Evolutionary conservation across 208 protist genomes (phyloP), one percentile per base, ranked within the genome.

Genomic region (Wallacemonas rigidus): DNA sequence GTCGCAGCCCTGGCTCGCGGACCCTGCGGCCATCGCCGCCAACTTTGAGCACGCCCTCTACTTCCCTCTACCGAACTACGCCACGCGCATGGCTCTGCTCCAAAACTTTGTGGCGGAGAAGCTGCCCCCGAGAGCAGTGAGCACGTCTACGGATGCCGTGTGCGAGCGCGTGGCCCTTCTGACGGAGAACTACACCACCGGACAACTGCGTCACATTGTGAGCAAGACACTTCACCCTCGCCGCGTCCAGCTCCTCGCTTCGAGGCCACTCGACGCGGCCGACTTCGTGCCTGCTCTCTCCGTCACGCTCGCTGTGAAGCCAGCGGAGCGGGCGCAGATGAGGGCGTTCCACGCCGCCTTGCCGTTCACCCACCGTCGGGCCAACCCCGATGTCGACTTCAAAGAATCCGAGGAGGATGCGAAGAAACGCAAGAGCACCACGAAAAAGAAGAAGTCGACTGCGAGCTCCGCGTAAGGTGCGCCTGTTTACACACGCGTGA

Each of bases 41-140:
- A 75, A 81, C 69, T 96, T 98, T 68, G 53, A 86, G 55, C 84
- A 88, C 15, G 89, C 89, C 14, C 41, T 98, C 8, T 90, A 93
- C 73, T 86, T 93, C 41, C 80, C 85, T 17, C 60, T 77, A 38
- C 97, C 97, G 1, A 87, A 98, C 82, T 98, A 98, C 79, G 88
- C 85, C 26, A 90, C 93, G 5, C 92, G 94, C 15, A 53, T 91
- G 35, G 55, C 69, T 60, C 72, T 98, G 35, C 90, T 97, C 64
- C 72, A 75, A 12, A 36, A 71, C 44, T 90, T 96, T 50, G 67
- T 95, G 12, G 41, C 50, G 5, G n/a, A 65, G n/a, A 70, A 64
- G 35, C 12, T 60, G 7, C 53, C 58, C 14, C 77, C 38, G 47
- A 50, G 6, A 57, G 82, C 15, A 50, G 39, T 2, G 65, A 74